phyloP scores from a whole-genome alignment of 73 alveolate genomes.

The Tetrahymena borealis region DNA sequence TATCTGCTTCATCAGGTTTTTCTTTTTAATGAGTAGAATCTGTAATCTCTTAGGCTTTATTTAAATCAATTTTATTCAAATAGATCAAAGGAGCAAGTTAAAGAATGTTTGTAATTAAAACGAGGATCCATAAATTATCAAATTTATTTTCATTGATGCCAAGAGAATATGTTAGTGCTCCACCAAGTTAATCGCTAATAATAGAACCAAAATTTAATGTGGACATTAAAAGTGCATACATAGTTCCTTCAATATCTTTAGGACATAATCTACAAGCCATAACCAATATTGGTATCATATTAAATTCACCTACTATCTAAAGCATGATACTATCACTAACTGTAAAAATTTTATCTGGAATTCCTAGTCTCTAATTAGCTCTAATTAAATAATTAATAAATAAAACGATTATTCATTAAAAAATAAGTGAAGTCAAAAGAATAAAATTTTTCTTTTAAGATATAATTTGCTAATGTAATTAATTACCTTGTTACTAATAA shows the following conservation, averaged over 20 bases:
- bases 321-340: conserved; percentile 31
- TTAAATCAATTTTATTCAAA: background rate
- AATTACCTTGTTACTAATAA: conserved; percentile 19
- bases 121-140: conserved; percentile 50
- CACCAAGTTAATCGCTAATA: conserved; percentile 63
- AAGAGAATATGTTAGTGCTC: conserved; percentile 42
- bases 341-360: conserved; percentile 41
- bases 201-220: conserved; percentile 69
- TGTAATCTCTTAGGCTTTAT: background rate
- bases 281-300: conserved; percentile 73
- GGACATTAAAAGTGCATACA: conserved; percentile 71
- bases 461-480: too few relatives aligned
- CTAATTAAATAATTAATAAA: background rate
- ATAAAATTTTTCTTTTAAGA: too few relatives aligned
- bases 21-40: background rate
- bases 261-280: conserved; percentile 77
- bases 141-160: conserved; percentile 63
- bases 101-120: conserved; percentile 28
- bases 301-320: conserved; percentile 52
- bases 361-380: conserved; percentile 34
- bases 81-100: background rate
- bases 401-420: background rate
- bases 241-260: conserved; percentile 71
- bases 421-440: background rate
- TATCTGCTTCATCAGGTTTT: background rate